These are phyloP conservation scores for Pichia thaimueangensis DNA, from an alignment of 805 yeast species.

Conservation along the genomic window DNA sequence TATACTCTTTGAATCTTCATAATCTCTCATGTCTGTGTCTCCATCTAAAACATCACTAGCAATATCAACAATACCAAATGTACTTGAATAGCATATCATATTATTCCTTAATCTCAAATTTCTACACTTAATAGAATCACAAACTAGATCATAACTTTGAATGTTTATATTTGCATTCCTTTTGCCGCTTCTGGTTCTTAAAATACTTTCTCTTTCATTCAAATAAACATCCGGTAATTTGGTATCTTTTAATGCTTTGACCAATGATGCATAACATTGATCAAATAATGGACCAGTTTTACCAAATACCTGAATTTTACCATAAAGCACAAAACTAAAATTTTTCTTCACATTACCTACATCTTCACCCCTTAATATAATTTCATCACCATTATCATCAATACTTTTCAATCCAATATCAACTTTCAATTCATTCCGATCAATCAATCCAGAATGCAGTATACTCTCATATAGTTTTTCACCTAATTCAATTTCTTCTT, in stretches of 20 bases:
- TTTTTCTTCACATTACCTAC: conserved; percentile 35
- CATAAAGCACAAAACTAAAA: conserved; percentile 58
- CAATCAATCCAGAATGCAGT: conserved; percentile 48
- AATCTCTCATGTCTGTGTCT: conserved; percentile 26
- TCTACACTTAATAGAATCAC: conserved; percentile 41
- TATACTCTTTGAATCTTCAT: conserved; percentile 25
- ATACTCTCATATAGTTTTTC: conserved; percentile 60
- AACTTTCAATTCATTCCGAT: conserved; percentile 47
- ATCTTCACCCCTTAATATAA: conserved; percentile 40
- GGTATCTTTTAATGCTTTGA: conserved; percentile 54
- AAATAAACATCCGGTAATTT: conserved; percentile 62
- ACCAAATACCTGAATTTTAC: conserved; percentile 69
- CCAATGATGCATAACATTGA: conserved; percentile 60
- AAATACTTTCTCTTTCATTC: conserved; percentile 46
- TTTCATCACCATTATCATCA: conserved; percentile 43
- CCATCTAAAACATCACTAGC: conserved; percentile 27
- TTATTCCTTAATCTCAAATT: conserved; percentile 35
- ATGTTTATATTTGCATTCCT: conserved; percentile 33
- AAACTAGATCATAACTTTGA: conserved; percentile 47
- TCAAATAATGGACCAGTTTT: conserved; percentile 81
- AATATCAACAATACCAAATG: conserved; percentile 53
- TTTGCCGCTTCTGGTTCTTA: conserved; percentile 12
- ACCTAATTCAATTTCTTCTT: conserved; percentile 73
- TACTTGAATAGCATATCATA: conserved; percentile 39
- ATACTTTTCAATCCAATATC: conserved; percentile 45